These are phyloP conservation scores for Nakazawaea populi DNA, from an alignment of 805 yeast genomes.

Conservation along the genomic window DNA sequence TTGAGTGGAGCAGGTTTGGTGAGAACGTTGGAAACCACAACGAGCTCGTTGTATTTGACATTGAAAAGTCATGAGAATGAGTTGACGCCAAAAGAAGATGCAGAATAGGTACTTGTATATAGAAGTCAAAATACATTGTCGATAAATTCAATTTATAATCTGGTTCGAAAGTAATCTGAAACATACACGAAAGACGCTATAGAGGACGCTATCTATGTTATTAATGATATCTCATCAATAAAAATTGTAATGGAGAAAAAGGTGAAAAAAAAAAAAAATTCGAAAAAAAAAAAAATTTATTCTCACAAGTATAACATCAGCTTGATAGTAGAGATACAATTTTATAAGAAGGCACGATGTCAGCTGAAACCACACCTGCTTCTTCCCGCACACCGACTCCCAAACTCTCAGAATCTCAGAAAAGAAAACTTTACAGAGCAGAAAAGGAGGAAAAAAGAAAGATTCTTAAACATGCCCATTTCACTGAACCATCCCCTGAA, in stretches of 20 bases:
- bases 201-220: no score
- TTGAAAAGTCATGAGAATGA: constrained; percentile 50
- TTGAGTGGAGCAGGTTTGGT: constrained; percentile 89
- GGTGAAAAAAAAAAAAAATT: no score
- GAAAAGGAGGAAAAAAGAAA: constrained; percentile 38
- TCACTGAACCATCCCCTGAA: constrained; percentile 21
- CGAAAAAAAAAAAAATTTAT: no score
- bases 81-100: constrained; percentile 15
- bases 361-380: background rate
- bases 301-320: no score
- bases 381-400: background rate
- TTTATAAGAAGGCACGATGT: background rate
- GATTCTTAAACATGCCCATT: constrained; percentile 37
- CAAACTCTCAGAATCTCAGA: constrained; percentile 20
- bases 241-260: no score
- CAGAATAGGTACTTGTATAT: background rate
- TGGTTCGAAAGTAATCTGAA: no score
- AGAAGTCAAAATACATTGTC: background rate
- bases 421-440: constrained; percentile 44
- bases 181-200: no score
- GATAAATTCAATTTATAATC: no score
- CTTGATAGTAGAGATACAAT: no score
- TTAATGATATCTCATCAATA: no score
- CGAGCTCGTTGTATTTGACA: constrained; percentile 66
- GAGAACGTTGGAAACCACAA: constrained; percentile 67